These are phyloP conservation scores for Diplodia intermedia DNA, from an alignment of 2,329 filamentous ascomycete species.

Conservation along the genomic window DNA sequence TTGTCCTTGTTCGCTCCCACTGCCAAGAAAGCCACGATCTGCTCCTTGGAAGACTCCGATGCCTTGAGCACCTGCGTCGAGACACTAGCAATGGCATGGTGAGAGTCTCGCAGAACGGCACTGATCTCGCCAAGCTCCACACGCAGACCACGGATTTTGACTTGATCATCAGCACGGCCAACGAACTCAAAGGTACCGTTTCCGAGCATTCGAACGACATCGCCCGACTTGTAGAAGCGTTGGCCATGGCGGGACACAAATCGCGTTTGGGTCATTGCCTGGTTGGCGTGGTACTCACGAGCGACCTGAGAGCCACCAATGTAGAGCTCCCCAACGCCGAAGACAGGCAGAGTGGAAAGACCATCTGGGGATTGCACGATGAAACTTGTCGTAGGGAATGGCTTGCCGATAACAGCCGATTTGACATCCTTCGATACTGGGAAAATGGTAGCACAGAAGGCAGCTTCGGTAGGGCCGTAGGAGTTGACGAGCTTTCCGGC, in stretches of 20 bases:
- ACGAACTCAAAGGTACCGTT: slow-evolving; percentile 51
- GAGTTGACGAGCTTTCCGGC: slow-evolving; percentile 52
- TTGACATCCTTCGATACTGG: slow-evolving; percentile 42
- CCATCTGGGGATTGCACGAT: slow-evolving; percentile 45
- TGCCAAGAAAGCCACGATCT: slow-evolving; percentile 47
- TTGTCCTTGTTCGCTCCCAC: slow-evolving; percentile 30
- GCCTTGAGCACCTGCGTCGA: slow-evolving; percentile 45
- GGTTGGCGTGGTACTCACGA: slow-evolving; percentile 52
- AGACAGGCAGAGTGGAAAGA: slow-evolving; percentile 45
- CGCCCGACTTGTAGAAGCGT: slow-evolving; percentile 49
- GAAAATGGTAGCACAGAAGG: slow-evolving; percentile 55
- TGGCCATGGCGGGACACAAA: slow-evolving; percentile 44
- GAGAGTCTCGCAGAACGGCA: slow-evolving; percentile 39
- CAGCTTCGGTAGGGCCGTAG: slow-evolving; percentile 54
- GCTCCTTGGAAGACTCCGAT: slow-evolving; percentile 40
- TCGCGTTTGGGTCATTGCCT: slow-evolving; percentile 41
- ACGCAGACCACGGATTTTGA: slow-evolving; percentile 50
- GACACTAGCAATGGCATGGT: slow-evolving; percentile 39
- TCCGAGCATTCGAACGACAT: slow-evolving; percentile 48
- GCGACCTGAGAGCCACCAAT: slow-evolving; percentile 57
- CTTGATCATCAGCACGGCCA: slow-evolving; percentile 49
- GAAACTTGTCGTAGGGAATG: slow-evolving; percentile 52
- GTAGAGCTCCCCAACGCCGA: slow-evolving; percentile 54
- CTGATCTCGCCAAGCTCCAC: slow-evolving; percentile 51
- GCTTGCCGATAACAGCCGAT: slow-evolving; percentile 51